A percentile compares a stretch with the other conserved stretches of the same genome.
Evolutionary conservation across 2,329 filamentous ascomycete genomes (phyloP).

Genomic region (Clarireedia homoeocarpa): DNA sequence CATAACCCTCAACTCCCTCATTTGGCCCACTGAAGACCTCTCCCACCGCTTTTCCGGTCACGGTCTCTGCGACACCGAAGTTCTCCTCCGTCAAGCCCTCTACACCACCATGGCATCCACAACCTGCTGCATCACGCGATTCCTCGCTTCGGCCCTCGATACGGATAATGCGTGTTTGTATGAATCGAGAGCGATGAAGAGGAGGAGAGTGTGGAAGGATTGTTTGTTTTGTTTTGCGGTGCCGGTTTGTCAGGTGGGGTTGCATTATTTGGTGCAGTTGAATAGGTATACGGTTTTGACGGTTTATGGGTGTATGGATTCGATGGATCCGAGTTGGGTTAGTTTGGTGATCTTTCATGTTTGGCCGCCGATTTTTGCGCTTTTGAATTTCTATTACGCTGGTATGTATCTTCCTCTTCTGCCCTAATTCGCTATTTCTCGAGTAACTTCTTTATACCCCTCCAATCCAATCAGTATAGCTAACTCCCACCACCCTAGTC

Average conservation of each 20-base stretch:
- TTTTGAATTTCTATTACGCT: slow-evolving; percentile 48
- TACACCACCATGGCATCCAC: slow-evolving; percentile 44
- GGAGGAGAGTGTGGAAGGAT: slow-evolving; percentile 41
- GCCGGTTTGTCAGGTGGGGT: slow-evolving; percentile 45
- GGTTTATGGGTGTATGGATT: slow-evolving; percentile 50
- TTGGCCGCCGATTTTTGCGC: slow-evolving; percentile 47
- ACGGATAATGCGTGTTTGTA: slow-evolving; percentile 45
- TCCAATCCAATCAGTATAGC: background rate
- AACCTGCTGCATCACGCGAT: slow-evolving; percentile 50
- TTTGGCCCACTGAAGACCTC: slow-evolving; percentile 55
- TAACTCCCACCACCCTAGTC: slow-evolving; percentile 32
- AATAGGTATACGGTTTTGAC: slow-evolving; percentile 49
- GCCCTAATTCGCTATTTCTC: slow-evolving; percentile 9
- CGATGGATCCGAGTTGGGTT: slow-evolving; percentile 49
- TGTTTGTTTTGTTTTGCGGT: slow-evolving; percentile 46
- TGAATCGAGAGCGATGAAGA: slow-evolving; percentile 39
- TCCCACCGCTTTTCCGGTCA: slow-evolving; percentile 47
- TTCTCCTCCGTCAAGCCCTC: slow-evolving; percentile 47
- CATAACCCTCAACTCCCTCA: slow-evolving; percentile 52
- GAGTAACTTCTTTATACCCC: background rate
- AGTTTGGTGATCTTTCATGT: slow-evolving; percentile 45
- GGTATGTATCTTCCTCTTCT: slow-evolving; percentile 34
- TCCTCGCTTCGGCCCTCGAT: slow-evolving; percentile 52
- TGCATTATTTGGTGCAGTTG: slow-evolving; percentile 53
- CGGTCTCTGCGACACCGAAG: slow-evolving; percentile 57